Base-by-base conservation (phyloP, 1,139 yeast genomes). In the Debaryomycetaceae sp. region DNA sequence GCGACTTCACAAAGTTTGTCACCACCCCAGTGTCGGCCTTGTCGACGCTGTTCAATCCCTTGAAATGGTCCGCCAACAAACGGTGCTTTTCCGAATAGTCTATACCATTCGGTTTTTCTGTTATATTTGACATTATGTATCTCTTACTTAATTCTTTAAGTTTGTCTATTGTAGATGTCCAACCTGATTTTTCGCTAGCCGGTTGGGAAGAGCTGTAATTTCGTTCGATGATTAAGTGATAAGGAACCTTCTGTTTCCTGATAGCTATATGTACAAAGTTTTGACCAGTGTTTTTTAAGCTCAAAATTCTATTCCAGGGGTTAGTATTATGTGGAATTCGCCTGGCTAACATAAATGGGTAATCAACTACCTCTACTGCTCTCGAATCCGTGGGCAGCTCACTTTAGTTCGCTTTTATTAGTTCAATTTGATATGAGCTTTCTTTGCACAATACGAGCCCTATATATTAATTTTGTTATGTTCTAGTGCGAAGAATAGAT, bases 1-100 rank as follows among this genome's bases (percentile, higher is more conserved):
- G 87, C 36, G 79, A 73, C 53, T 75, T 78, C 45, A 94, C 98
- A 60, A 89, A 94, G 56, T 87, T 94, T 51, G 85, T 84, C 40
- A 94, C 80, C 41, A 82, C 75, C 30, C 83, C 70, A 17, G 84
- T 77, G 52, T 87, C 91, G 29, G 96, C 96, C 15, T 58, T 69
- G 30, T 77, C 81, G 36, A 88, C 71, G 31, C 92, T 75, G 61
- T 89, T 87, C 43, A 83, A 74, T 37, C 98, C 98, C 46, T 78
- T 65, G 65, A 89, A 92, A 63, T 88, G 86, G 30, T 75, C 47
- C 19, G 96, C 83, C 53, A 91, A 71, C 6, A 56, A 46, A 36
- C 55, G 45, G 48, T 73, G 78, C 40, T 66, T 53, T 16, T 41
- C 35, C 36, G 59, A 39, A 49, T 63, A 68, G 48, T 68, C 69